Percentiles rank a stretch among this genome's conserved stretches.
phyloP scores from a whole-genome alignment of 208 protist species.

The Trichomonas vaginalis region DNA sequence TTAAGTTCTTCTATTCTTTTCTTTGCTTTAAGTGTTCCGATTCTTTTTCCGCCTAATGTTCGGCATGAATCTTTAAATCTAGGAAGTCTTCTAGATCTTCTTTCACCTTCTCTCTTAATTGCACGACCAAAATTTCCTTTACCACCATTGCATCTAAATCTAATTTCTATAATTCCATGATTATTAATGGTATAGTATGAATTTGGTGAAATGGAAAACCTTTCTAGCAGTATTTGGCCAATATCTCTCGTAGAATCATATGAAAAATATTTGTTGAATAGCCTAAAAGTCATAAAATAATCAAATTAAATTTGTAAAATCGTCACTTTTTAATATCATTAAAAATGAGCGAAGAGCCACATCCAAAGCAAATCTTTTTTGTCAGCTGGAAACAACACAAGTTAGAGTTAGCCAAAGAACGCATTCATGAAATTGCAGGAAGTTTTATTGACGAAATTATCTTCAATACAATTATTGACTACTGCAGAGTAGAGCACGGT shows the following conservation, averaged over 20 bases:
- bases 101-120: neutral
- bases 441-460: neutral
- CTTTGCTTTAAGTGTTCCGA: neutral
- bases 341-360: neutral
- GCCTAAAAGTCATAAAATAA: too few relatives aligned
- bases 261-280: neutral
- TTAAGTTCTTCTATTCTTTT: neutral
- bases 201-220: neutral
- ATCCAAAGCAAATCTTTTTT: neutral
- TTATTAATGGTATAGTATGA: neutral
- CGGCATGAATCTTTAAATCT: neutral
- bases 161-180: neutral
- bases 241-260: neutral
- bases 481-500: neutral
- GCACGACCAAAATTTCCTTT: neutral
- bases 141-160: neutral
- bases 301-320: too few relatives aligned
- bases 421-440: neutral
- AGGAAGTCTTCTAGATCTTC: neutral
- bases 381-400: slow-evolving; percentile 12
- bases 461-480: neutral
- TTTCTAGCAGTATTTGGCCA: neutral
- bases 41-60: neutral
- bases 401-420: neutral
- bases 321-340: too few relatives aligned